Conservation (phyloP, 1,284 basidiomycete species). For the Acaromyces ingoldii region DNA sequence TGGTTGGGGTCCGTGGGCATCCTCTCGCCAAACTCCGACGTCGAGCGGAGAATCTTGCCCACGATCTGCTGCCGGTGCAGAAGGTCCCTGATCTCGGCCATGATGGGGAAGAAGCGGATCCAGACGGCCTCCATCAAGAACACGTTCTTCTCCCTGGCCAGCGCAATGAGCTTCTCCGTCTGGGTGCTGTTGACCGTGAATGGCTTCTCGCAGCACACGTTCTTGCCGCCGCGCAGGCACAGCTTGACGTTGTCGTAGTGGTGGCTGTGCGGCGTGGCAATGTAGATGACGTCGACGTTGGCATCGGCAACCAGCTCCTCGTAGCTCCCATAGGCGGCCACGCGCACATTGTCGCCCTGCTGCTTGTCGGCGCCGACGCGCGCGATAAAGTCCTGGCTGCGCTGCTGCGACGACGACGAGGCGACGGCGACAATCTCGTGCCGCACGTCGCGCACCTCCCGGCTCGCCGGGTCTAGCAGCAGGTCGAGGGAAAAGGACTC, state of each 20-base stretch:
- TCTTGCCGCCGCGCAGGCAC: conserved; percentile 72
- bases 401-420: conserved; percentile 64
- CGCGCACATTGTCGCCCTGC: too few relatives aligned
- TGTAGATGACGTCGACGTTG: conserved; percentile 55
- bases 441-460: conserved; percentile 65
- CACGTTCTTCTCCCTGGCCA: conserved; percentile 59
- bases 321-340: conserved; percentile 69
- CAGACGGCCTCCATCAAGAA: conserved; percentile 40
- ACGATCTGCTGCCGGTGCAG: conserved; percentile 27
- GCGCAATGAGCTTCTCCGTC: conserved; percentile 60
- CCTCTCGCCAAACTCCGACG: too few relatives aligned
- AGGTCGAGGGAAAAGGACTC: conserved; percentile 52
- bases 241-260: conserved; percentile 75
- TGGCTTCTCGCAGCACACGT: conserved; percentile 60
- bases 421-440: conserved; percentile 71
- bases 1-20: conserved; percentile 58
- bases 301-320: conserved; percentile 69
- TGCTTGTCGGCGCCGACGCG: too few relatives aligned
- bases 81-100: conserved; percentile 21
- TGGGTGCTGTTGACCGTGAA: conserved; percentile 55
- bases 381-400: conserved; percentile 71
- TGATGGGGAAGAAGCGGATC: conserved; percentile 35
- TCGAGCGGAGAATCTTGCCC: conserved; percentile 18
- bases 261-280: conserved; percentile 76
- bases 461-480: conserved; percentile 51